Evolutionary conservation across 106 monocot genomes (phyloP).

Genomic region (Phalaenopsis equestris): DNA sequence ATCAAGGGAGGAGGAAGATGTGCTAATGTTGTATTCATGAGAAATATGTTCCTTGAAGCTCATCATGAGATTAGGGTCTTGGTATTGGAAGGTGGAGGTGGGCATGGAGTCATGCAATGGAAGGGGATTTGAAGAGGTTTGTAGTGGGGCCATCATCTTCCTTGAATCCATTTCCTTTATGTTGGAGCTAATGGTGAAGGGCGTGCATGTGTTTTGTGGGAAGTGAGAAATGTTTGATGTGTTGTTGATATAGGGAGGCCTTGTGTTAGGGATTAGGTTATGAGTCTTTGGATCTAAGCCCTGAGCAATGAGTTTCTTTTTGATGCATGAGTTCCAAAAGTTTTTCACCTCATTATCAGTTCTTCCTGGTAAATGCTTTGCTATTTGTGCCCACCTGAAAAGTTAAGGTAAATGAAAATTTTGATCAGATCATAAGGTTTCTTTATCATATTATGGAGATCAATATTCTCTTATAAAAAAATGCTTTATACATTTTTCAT

Average conservation of each 20-base stretch:
- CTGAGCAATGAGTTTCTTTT: conserved; percentile 74
- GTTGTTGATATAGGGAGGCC: conserved; percentile 5
- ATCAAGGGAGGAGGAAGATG: background rate
- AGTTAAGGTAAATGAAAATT: no score
- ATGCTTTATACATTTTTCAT: no score
- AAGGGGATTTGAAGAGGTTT: background rate
- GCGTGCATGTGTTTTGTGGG: conserved; percentile 12
- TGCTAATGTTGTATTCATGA: background rate
- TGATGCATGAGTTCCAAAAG: conserved; percentile 82
- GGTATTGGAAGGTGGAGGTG: conserved; percentile 27
- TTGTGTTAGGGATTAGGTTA: conserved; percentile 55
- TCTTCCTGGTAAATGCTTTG: conserved; percentile 70
- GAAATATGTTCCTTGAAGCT: conserved; percentile 41
- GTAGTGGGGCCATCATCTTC: background rate
- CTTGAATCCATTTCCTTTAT: conserved; percentile 17
- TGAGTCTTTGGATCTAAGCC: conserved; percentile 90
- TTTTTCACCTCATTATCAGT: conserved; percentile 88
- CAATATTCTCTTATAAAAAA: no score
- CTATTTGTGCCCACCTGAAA: conserved; percentile 79
- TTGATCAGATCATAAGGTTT: no score
- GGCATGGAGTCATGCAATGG: conserved; percentile 13
- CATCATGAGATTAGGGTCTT: conserved; percentile 30
- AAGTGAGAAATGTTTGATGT: conserved; percentile 23
- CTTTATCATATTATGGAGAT: no score
- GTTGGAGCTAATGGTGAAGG: conserved; percentile 66